Conservation (phyloP, 73 alveolate species). For the Durusdinium trenchii region DNA sequence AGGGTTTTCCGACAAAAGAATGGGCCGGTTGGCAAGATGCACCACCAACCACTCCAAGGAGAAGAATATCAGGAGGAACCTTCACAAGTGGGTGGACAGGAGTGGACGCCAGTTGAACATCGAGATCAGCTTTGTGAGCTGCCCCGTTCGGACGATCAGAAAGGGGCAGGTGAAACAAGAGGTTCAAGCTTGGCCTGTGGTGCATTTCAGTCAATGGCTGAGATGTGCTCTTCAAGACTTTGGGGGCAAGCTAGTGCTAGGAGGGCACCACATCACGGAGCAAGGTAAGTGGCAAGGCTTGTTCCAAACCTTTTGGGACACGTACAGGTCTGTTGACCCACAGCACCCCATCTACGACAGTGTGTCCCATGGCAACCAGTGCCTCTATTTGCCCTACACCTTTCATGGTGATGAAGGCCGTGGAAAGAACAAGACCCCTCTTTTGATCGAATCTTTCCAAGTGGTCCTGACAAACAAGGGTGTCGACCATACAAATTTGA, state of each 20-base stretch:
- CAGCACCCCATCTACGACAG: neutral
- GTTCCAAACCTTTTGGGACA: neutral
- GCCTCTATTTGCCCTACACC: neutral
- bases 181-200: neutral
- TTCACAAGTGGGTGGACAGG: neutral
- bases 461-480: neutral
- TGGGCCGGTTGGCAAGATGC: neutral
- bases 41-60: neutral
- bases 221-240: neutral
- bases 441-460: neutral
- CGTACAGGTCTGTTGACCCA: neutral
- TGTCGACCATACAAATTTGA: neutral
- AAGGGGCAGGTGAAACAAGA: neutral
- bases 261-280: neutral
- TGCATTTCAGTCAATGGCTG: neutral
- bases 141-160: neutral
- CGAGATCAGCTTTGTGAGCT: neutral
- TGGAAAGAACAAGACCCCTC: neutral
- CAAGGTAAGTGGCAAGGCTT: neutral
- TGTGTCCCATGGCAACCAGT: neutral
- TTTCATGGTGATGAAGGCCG: slow-evolving; percentile 34
- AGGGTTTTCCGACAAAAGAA: neutral
- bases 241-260: neutral
- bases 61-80: neutral
- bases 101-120: neutral